Evolutionary conservation across 345 rosid species (phyloP), one percentile per base, ranked within the genome.

Genomic region (Aethionema arabicum): DNA sequence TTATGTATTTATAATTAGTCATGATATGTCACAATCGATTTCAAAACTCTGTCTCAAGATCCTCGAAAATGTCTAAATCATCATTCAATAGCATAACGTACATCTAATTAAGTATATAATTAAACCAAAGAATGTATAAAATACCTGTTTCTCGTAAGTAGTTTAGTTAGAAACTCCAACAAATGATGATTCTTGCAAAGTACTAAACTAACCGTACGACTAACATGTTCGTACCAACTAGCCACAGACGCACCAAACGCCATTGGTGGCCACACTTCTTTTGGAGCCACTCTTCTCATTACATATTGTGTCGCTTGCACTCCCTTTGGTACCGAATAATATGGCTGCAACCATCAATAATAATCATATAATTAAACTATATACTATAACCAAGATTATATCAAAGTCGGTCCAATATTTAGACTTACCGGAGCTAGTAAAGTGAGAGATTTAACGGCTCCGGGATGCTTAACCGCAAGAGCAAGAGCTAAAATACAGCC

Each of bases 401-500:
- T n/a, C 46, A 2, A 21, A 21, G 27, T 21, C 27, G 27, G 27
- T 21, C 43, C 36, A 11, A 37, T 10, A 5, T 9, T 7, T 40
- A 51, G 44, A 70, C 90, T 77, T 72, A 95, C 97, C 7, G 99
- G 99, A 14, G 97, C 95, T 39, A 90, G 76, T 44, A 95, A 78
- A 32, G 99, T 95, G 1, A 95, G 81, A 14, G 99, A 88, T 73
- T 83, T 90, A 77, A 95, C 74, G 46, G 96, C 81, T 41, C 75
- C 79, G 1, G 91, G 87, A 74, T 82, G 82, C 61, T 84, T 83
- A 2, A 85, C 97, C 4, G 99, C 93, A 0, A 95, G 81, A 0
- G 99, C 99, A 32, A 95, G 80, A 58, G 97, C 99, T 77, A 93
- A 70, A 60, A 93, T 86, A 87, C 99, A 93, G 62, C 99, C 99